Conservation (phyloP, 2,329 filamentous ascomycete genomes). For the Penicillium hesseltinei region DNA sequence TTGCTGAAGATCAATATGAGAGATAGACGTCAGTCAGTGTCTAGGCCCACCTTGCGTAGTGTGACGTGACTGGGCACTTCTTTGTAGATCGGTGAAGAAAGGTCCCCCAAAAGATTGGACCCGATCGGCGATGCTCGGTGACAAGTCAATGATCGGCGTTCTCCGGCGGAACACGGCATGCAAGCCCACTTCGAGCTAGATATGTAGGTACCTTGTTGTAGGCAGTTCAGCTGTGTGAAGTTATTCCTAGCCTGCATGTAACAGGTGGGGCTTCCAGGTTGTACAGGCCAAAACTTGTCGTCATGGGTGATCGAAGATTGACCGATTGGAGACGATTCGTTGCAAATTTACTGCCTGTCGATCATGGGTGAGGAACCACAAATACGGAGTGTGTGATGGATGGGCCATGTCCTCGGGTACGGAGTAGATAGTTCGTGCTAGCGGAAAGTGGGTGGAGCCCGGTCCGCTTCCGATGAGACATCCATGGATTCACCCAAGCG, state of each 20-base stretch:
- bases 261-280: background rate
- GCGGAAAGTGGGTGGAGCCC: background rate
- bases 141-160: background rate
- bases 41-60: background rate
- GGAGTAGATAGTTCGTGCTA: conserved; percentile 5
- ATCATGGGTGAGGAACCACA: background rate
- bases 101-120: background rate
- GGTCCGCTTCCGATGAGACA: conserved; percentile 4
- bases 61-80: background rate
- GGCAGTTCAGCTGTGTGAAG: background rate
- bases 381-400: background rate
- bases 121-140: background rate
- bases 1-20: background rate
- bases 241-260: background rate
- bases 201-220: background rate
- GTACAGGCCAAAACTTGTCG: background rate
- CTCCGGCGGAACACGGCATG: background rate
- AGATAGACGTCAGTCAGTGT: background rate
- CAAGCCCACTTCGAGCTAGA: background rate
- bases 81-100: background rate
- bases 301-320: background rate
- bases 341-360: background rate
- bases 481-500: background rate
- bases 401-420: background rate
- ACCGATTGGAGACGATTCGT: background rate